Conservation (phyloP, 2,329 filamentous ascomycete species). For the Ascochyta fabae region DNA sequence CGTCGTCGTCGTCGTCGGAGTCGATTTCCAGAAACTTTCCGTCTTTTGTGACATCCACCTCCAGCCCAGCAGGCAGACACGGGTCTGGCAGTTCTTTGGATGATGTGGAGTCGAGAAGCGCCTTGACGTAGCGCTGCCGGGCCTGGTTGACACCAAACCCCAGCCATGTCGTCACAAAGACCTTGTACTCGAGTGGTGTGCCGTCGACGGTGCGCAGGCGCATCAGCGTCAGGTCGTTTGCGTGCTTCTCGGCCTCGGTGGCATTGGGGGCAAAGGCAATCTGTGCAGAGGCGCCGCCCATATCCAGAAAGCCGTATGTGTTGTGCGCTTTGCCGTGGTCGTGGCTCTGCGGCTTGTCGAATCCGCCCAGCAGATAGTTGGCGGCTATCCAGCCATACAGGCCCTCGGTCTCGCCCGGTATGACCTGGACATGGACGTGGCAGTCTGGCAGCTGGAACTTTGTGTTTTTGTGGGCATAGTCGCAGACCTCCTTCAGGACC, state of each 20-base stretch:
- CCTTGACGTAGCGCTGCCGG: conserved; percentile 80
- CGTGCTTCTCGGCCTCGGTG: conserved; percentile 88
- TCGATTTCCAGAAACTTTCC: conserved; percentile 64
- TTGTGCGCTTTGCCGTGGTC: conserved; percentile 85
- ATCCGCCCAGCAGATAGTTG: conserved; percentile 92
- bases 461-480: conserved; percentile 78
- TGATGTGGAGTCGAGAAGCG: conserved; percentile 70
- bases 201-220: conserved; percentile 86
- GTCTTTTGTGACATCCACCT: conserved; percentile 74
- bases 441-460: conserved; percentile 90
- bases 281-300: conserved; percentile 97
- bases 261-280: conserved; percentile 96
- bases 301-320: conserved; percentile 97
- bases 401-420: conserved; percentile 92
- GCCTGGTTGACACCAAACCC: conserved; percentile 98
- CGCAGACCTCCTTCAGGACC: conserved; percentile 79
- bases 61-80: conserved; percentile 81
- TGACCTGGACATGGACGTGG: conserved; percentile 87
- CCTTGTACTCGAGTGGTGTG: conserved; percentile 76
- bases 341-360: conserved; percentile 77
- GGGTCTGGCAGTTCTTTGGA: conserved; percentile 82
- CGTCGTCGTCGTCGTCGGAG: conserved; percentile 50
- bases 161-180: conserved; percentile 96
- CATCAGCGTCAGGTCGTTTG: conserved; percentile 84
- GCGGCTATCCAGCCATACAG: conserved; percentile 97